Base-by-base conservation (phyloP, 2,329 filamentous ascomycete genomes). In the Fusarium nematophilum region DNA sequence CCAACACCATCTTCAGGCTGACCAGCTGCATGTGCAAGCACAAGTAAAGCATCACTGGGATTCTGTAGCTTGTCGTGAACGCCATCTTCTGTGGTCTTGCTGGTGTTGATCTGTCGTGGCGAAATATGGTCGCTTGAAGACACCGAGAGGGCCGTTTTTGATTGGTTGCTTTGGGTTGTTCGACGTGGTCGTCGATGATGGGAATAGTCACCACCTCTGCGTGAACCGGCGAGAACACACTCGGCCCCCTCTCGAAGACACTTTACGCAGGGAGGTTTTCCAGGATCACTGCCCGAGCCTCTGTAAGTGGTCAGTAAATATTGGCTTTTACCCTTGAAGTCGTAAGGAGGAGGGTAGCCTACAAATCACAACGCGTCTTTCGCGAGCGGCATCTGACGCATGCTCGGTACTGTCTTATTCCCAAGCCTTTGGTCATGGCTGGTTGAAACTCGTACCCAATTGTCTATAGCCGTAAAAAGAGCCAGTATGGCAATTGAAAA, bases 351-450 rank as follows among this genome's bases (percentile, higher is more conserved):
- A n/a, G n/a, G n/a, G n/a, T n/a, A n/a, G 49, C 50, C 36, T 43
- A 57, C 54, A 54, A 44, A 33, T 57, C 54, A 18, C 49, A 54
- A 34, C 49, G 50, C 29, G 49, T 57, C 42, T 57, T 57, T 36
- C 49, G 49, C 3, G 48, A 53, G 33, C 49, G 54, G 29, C 49
- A 54, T 23, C 54, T 51, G 39, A 53, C 31, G 17, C 49, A 54
- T 3, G 54, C 54, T n/a, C 50, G 43, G n/a, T 53, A 53, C 21
- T 54, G 50, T 45, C 54, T 21, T 30, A 53, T 34, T 8, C 54
- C 54, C 27, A 44, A 33, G 9, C 54, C 54, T 57, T 40, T 49
- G 9, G 54, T 57, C 54, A 57, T 57, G 27, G 29, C 34, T 26
- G 23, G 14, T n/a, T n/a, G 37, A 18, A 26, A 5, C 29, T 36